Evolutionary conservation across 768 basidiomycete species (phyloP), one percentile per base, ranked within the genome.

Genomic region (Sporobolomyces roseus): DNA sequence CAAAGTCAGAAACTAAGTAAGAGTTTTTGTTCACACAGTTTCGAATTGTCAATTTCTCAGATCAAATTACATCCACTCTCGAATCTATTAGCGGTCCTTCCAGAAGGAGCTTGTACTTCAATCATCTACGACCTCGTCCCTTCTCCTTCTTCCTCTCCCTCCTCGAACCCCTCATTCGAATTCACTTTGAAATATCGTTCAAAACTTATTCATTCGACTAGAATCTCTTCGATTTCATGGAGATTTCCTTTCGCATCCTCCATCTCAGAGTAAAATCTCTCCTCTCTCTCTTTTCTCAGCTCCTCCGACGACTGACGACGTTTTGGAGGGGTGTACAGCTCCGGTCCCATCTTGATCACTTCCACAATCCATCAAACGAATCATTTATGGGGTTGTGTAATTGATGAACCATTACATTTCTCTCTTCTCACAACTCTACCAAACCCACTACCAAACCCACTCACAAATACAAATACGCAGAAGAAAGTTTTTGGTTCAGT

Each of bases 331-430:
- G 12, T n/a, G 3, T 2, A 29, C 36, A 66, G 64, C 41, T 65
- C 67, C 16, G 70, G 51, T 12, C 62, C 65, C 2, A 68, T 72
- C 35, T 67, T 75, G 2, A 63, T 67, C 41, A 75, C 75, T 21
- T 53, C 60, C 17, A 75, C 71, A 17, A 5, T 52, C 10, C 50
- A 71, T 30, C 68, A 74, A 60, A 25, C 41, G 29, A 56, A 70
- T 16, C 71, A 68, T 51, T 51, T 75, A 36, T 75, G 73, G 69
- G 63, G 69, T 16, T 65, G 64, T 58, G 65, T 77, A 41, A 68
- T 75, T 33, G 76, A 77, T 66, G 71, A 75, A 43, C 74, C 76
- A 23, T 61, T 67, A 69, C 61, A 70, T 45, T 77, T 75, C 58
- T 68, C 65, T 1, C 66, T 77, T 6, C 74, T 65, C 66, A 46